These are phyloP conservation scores for Millerozyma acaciae DNA, from an alignment of 805 yeast species.

Conservation along the genomic window DNA sequence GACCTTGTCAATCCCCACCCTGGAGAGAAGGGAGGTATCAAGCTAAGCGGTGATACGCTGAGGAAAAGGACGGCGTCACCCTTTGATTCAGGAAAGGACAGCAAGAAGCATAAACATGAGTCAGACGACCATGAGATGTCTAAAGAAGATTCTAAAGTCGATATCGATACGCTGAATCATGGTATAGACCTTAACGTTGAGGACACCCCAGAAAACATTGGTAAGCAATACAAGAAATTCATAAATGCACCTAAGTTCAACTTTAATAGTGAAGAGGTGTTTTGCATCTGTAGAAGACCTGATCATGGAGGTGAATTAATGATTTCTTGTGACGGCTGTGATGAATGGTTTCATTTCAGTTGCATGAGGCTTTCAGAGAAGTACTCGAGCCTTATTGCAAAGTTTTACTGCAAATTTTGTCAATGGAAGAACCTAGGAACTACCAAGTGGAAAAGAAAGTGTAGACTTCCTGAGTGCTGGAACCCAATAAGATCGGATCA, in stretches of 20 bases:
- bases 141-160: background rate
- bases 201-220: slow-evolving; percentile 28
- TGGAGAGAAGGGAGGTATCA: too few relatives aligned
- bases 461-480: slow-evolving; percentile 57
- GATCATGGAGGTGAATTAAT: slow-evolving; percentile 74
- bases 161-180: background rate
- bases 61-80: slow-evolving; percentile 9
- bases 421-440: slow-evolving; percentile 47
- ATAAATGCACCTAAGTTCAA: slow-evolving; percentile 37
- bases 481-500: slow-evolving; percentile 44
- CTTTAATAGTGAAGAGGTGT: slow-evolving; percentile 57
- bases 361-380: slow-evolving; percentile 61
- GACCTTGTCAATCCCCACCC: too few relatives aligned
- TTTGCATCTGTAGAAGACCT: slow-evolving; percentile 72
- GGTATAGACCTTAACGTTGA: slow-evolving; percentile 11
- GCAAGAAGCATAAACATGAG: slow-evolving; percentile 1
- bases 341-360: slow-evolving; percentile 87
- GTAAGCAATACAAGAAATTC: slow-evolving; percentile 36
- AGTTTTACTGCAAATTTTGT: slow-evolving; percentile 74
- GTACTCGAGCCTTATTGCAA: slow-evolving; percentile 53
- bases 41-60: too few relatives aligned
- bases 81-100: background rate
- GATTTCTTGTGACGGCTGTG: slow-evolving; percentile 96
- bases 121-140: background rate
- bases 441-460: slow-evolving; percentile 73